Evolutionary conservation across 768 basidiomycete species (phyloP), one percentile per base, ranked within the genome.

Genomic region (Lactarius vividus): DNA sequence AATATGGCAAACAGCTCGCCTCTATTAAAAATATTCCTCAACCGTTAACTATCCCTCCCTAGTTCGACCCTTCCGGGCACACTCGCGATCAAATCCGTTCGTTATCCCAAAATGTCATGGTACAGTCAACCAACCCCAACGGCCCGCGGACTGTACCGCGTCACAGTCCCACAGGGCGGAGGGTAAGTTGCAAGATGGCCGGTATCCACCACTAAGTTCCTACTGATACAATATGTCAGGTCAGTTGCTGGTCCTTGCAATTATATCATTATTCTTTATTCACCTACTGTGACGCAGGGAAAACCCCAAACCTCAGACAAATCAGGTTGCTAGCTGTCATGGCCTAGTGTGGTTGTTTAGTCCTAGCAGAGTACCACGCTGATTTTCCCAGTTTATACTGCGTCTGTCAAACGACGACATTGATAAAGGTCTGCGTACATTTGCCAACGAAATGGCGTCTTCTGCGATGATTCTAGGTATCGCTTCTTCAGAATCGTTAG

Each of bases 301-400:
- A 99, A 77, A 92, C 73, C 35, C 35, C 96, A 95, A 9, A 31
- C 72, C 79, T 98, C n/a, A 85, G 89, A 15, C 95, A 98, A 75
- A 84, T 93, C 33, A 95, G 89, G 1, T 80, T 98, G 2, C 77
- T 98, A 53, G 81, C 86, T 1, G 79, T 95, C 40, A 89, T 96
- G 85, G 93, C 93, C 0, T 89, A 94, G 85, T 87, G 88, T 66
- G 91, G 94, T 0, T 93, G 88, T 74, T 96, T 91, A 72, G 91
- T 99, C 5, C 94, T 96, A 1, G 95, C 93, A 0, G 89, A 92
- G 73, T 98, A 96, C 73, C 94, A 94, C 82, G 88, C 88, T 87
- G 53, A 26, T 75, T 26, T 57, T 8, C 29, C 37, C 33, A 18
- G 26, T 23, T 60, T 28, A 10, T 28, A 29, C 7, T 5, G 5